Percentiles rank a stretch among this genome's conserved stretches.
Conservation (phyloP, 2,329 filamentous ascomycete genomes). For the Fusarium ambrosium region DNA sequence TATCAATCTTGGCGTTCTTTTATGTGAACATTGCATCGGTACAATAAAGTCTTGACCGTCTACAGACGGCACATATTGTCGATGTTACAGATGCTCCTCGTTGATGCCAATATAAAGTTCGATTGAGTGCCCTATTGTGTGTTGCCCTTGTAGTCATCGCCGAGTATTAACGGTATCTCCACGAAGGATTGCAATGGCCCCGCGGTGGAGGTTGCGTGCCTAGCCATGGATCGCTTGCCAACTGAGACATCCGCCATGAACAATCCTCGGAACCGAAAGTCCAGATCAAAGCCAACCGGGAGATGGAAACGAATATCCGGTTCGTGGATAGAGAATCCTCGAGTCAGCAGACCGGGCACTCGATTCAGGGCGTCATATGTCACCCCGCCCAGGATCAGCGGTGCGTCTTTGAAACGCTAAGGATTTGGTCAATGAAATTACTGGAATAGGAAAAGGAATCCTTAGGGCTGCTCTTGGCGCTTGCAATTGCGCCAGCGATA, state of each 20-base stretch:
- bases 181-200: not conserved
- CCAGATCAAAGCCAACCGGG: not conserved
- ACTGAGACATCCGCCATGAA: not conserved
- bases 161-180: not conserved
- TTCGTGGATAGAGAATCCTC: not conserved
- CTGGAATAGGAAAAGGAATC: not conserved
- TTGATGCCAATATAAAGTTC: not conserved
- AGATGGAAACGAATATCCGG: not conserved
- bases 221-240: not conserved
- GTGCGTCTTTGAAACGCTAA: not conserved
- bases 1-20: not conserved
- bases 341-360: not conserved
- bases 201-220: not conserved
- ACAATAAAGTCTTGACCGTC: not conserved
- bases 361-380: not conserved
- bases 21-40: not conserved
- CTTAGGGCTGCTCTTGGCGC: not conserved
- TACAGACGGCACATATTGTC: not conserved
- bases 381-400: not conserved
- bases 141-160: not conserved
- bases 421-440: slow-evolving; percentile 6
- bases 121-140: not conserved
- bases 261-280: not conserved
- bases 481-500: not conserved
- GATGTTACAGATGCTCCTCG: not conserved